phyloP scores from a whole-genome alignment of 1,284 basidiomycete genomes.

The Trichosporon sp. region DNA sequence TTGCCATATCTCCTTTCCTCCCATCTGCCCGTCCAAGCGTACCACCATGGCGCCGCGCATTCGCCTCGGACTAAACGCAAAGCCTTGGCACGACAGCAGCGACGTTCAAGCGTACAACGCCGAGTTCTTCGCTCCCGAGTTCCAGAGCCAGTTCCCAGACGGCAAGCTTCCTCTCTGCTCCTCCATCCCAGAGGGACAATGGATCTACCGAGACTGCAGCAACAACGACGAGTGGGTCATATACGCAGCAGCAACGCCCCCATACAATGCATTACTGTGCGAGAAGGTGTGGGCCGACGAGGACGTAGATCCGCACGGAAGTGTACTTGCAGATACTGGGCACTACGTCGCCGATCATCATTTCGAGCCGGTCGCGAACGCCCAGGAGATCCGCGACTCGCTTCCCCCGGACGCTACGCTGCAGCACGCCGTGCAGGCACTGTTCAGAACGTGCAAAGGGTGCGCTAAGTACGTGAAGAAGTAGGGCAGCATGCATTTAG shows the following conservation, averaged over 20 bases:
- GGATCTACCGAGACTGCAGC: not conserved
- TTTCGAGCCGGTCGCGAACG: not conserved
- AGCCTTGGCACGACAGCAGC: not conserved
- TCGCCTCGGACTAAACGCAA: not conserved
- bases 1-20: too few species aligned
- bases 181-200: not conserved
- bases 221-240: not conserved
- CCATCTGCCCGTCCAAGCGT: too few species aligned
- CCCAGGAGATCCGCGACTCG: constrained; percentile 4
- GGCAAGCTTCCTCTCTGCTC: not conserved
- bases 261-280: not conserved
- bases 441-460: not conserved
- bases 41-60: not conserved
- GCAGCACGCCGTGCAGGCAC: not conserved
- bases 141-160: not conserved
- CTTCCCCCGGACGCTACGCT: not conserved
- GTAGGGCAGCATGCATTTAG: too few species aligned
- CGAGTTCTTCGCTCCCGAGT: not conserved
- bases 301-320: not conserved
- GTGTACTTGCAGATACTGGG: not conserved
- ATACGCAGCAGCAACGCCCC: not conserved
- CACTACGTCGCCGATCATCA: not conserved
- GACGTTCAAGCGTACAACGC: not conserved
- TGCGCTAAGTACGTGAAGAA: not conserved
- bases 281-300: not conserved